Evolutionary conservation across 2,329 filamentous ascomycete genomes (phyloP).

Genomic region (Magnaporthiopsis poae): DNA sequence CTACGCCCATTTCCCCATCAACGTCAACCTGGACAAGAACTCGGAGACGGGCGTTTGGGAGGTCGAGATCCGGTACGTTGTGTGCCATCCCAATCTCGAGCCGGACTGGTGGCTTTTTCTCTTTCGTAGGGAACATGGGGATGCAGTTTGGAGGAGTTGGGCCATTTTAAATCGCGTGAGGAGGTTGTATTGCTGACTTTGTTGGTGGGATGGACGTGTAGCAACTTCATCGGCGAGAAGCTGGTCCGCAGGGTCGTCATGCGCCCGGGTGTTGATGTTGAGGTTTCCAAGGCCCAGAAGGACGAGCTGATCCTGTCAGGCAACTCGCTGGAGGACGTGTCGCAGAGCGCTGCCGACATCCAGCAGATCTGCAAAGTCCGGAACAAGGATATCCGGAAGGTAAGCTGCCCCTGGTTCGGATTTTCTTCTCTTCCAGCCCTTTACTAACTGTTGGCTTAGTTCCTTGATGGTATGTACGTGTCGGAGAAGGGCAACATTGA

Average conservation of each 20-base stretch:
- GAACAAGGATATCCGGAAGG: slow-evolving; percentile 99
- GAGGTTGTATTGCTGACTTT: neutral
- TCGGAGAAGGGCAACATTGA: slow-evolving; percentile 95
- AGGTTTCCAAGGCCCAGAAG: slow-evolving; percentile 86
- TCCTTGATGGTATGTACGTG: slow-evolving; percentile 99
- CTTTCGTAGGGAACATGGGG: slow-evolving; percentile 7
- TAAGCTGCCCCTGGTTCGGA: slow-evolving; percentile 23
- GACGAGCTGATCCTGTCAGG: slow-evolving; percentile 88
- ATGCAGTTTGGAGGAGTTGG: neutral
- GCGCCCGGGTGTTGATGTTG: slow-evolving; percentile 81
- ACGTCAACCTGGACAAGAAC: slow-evolving; percentile 98
- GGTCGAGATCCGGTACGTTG: slow-evolving; percentile 90
- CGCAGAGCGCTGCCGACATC: slow-evolving; percentile 96
- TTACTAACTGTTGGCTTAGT: slow-evolving; percentile 41
- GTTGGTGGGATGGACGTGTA: slow-evolving; percentile 24
- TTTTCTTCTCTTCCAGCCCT: neutral
- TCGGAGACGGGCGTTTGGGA: slow-evolving; percentile 74
- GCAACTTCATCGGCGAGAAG: slow-evolving; percentile 99
- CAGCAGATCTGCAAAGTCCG: slow-evolving; percentile 96
- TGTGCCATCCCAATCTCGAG: neutral
- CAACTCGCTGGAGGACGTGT: slow-evolving; percentile 95
- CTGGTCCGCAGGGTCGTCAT: slow-evolving; percentile 86
- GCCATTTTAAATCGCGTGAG: neutral
- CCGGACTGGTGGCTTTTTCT: slow-evolving; percentile 21
- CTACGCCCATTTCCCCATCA: slow-evolving; percentile 99